Base-by-base conservation (phyloP, 148 eudicot species). In the Pouteria glomerata region DNA sequence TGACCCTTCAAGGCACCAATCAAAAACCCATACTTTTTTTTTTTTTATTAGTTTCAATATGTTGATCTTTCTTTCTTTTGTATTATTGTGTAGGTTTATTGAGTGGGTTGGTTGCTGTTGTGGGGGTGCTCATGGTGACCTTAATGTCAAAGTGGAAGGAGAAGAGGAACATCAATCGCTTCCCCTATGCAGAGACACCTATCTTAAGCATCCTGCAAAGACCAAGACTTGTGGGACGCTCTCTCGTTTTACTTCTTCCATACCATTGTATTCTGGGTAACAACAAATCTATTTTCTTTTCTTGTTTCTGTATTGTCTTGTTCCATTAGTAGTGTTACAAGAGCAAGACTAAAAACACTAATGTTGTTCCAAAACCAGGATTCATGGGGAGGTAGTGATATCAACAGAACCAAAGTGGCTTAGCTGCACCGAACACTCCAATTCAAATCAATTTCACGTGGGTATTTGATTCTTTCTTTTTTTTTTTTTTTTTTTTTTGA, bases 41-140 rank as follows among this genome's bases (percentile, higher is more conserved):
- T 39, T 15, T 41, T 39, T 13, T 39, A 10, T 23, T 23, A 47
- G 21, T 30, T 42, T 13, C 6, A 4, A 19, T 30, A 15, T 62
- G 50, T 26, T 60, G 27, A 24, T 74, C 8, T 45, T 72, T 56
- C 15, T 56, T 62, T 37, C 26, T 29, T 62, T 48, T 30, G 57
- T 26, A 59, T 57, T 33, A 23, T 44, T 75, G 47, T 62, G 30
- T 57, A 94, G 98, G 85, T 91, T 82, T 73, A 76, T 94, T 67
- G 82, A 89, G 74, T 89, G 87, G 87, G 55, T 78, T 30, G 88
- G 83, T 26, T 91, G 98, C 39, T 91, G 93, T 71, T 94, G 98
- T 63, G 78, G 76, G 75, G 89, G 89, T 69, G 85, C 86, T 66
- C 44, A 48, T 63, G 63, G 72, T 51, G 76, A 51, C 15, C 48